Conservation (phyloP, 2,329 filamentous ascomycete species). For the Colletotrichum sp. region DNA sequence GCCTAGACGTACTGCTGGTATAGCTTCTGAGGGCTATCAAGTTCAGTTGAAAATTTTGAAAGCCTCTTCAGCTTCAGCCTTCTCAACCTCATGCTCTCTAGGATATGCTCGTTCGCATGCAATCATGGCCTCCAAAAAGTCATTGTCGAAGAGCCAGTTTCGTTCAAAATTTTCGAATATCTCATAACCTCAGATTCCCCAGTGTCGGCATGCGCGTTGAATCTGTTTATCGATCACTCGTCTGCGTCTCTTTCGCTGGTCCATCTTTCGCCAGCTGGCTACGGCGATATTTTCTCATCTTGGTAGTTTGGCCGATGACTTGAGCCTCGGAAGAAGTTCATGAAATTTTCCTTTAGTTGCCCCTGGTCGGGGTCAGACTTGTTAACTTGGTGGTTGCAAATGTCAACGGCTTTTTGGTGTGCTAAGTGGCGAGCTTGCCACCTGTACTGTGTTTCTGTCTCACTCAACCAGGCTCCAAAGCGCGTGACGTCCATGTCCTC, state of each 20-base stretch:
- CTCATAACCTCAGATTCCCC: not conserved
- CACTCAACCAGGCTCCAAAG: too few species aligned
- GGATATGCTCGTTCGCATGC: not conserved
- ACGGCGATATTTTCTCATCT: not conserved
- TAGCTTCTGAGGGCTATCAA: not conserved
- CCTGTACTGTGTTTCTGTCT: too few species aligned
- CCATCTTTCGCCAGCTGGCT: not conserved
- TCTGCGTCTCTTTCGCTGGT: not conserved
- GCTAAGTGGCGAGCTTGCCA: too few species aligned
- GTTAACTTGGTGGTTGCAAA: too few species aligned
- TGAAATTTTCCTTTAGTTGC: too few species aligned
- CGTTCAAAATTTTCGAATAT: accelerated
- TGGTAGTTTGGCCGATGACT: accelerated
- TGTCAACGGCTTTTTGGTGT: too few species aligned
- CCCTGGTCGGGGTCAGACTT: too few species aligned
- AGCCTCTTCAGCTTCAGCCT: not conserved
- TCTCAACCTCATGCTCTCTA: not conserved
- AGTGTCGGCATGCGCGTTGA: not conserved
- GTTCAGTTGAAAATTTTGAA: not conserved
- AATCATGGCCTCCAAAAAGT: not conserved
- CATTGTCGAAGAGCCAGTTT: accelerated
- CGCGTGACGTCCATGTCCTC: accelerated
- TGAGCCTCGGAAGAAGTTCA: too few species aligned
- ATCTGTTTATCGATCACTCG: not conserved
- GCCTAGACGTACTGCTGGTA: not conserved